These are phyloP conservation scores for Geotrichum klebahnii DNA, from an alignment of 1,139 yeast genomes.

Conservation along the genomic window DNA sequence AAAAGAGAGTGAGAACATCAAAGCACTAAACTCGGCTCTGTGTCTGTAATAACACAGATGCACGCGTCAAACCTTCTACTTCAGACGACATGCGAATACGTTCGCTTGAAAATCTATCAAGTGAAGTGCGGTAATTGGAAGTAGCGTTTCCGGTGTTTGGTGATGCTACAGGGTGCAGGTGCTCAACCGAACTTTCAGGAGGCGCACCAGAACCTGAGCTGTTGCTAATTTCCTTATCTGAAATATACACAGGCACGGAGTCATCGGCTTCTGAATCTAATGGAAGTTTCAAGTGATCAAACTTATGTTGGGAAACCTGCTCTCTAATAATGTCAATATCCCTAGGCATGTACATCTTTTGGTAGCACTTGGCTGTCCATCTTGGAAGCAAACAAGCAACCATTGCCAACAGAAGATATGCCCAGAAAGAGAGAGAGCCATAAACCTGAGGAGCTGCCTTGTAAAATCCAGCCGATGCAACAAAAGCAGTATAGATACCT, in stretches of 20 bases:
- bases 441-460: slow-evolving; percentile 70
- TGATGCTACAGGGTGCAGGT: background rate
- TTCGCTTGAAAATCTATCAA: slow-evolving; percentile 13
- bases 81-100: slow-evolving; percentile 16
- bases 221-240: slow-evolving; percentile 3
- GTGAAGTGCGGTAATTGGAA: background rate
- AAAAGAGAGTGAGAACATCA: background rate
- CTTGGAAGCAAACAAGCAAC: slow-evolving; percentile 74
- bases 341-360: slow-evolving; percentile 61
- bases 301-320: slow-evolving; percentile 31
- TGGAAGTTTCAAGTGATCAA: slow-evolving; percentile 23
- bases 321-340: slow-evolving; percentile 88
- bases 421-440: slow-evolving; percentile 77
- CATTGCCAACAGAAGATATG: slow-evolving; percentile 67
- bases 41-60: slow-evolving; percentile 12
- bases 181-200: background rate
- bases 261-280: no score
- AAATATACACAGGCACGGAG: background rate
- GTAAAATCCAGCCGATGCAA: slow-evolving; percentile 64
- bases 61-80: slow-evolving; percentile 19
- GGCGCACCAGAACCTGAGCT: slow-evolving; percentile 2
- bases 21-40: background rate
- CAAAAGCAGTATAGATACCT: slow-evolving; percentile 74
- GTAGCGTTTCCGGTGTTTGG: background rate
- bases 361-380: slow-evolving; percentile 59